Evolutionary conservation across 2,329 filamentous ascomycete species (phyloP).

Genomic region (Talaromyces sp.): DNA sequence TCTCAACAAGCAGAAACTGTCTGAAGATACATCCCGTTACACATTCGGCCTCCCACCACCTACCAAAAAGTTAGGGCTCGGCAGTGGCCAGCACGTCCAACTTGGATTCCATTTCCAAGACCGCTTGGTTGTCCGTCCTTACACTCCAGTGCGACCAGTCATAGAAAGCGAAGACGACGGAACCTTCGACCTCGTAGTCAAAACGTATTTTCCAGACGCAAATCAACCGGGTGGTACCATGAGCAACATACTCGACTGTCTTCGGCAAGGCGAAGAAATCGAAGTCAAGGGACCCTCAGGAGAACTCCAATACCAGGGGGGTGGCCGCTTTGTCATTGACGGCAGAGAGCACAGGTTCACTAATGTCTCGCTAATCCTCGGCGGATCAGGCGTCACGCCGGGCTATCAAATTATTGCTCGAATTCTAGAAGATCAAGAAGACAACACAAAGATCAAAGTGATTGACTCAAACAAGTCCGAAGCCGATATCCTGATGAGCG

Average conservation of each 20-base stretch:
- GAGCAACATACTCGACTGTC: slow-evolving; percentile 48
- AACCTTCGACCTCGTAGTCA: slow-evolving; percentile 46
- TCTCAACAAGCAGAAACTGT: slow-evolving; percentile 31
- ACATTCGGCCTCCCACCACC: slow-evolving; percentile 41
- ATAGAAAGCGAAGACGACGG: slow-evolving; percentile 34
- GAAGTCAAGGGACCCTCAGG: slow-evolving; percentile 50
- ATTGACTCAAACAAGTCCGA: slow-evolving; percentile 47
- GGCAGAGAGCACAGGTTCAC: slow-evolving; percentile 37
- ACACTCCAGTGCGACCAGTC: slow-evolving; percentile 47
- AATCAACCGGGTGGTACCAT: slow-evolving; percentile 50
- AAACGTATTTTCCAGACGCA: slow-evolving; percentile 47
- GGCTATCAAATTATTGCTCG: slow-evolving; percentile 47
- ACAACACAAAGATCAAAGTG: slow-evolving; percentile 36
- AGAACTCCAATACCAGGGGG: slow-evolving; percentile 45
- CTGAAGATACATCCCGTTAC: slow-evolving; percentile 42
- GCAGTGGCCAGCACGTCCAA: slow-evolving; percentile 50
- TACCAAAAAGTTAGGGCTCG: slow-evolving; percentile 41
- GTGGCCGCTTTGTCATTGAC: slow-evolving; percentile 44
- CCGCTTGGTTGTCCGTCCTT: slow-evolving; percentile 46
- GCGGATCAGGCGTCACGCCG: slow-evolving; percentile 48
- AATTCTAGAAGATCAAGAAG: slow-evolving; percentile 29
- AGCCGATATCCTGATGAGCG: slow-evolving; percentile 42
- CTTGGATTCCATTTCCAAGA: slow-evolving; percentile 50
- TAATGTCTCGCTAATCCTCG: slow-evolving; percentile 45
- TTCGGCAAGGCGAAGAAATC: slow-evolving; percentile 44